Base-by-base conservation (phyloP, 352 stramenopile genomes). In the Lagenidium giganteum region DNA sequence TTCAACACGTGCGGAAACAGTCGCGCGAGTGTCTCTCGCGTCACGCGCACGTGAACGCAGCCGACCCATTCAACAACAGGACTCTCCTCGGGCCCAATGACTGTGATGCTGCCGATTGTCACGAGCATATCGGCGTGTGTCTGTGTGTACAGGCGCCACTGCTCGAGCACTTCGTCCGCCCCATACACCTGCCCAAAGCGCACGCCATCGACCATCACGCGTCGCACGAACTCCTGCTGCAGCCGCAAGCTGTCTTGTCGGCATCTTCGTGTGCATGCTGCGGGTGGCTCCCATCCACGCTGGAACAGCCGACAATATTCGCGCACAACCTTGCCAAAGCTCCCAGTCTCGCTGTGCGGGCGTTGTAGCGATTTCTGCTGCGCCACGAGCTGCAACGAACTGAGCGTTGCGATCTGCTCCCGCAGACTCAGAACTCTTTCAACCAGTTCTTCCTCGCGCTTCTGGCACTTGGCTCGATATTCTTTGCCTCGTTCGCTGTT, bases 1-100 rank as follows among this genome's bases (percentile, higher is more conserved):
- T 27, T 3, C 4, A 47, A 26, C 27, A 54, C 34, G 27, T 54
- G 47, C 6, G 58, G 54, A 43, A 64, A 69, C 36, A 69, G 24
- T 14, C 31, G 7, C 11, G 40, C 12, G 21, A 69, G 25, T 28
- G 60, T 57, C 0, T 52, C 18, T 5, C 20, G 18, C 1, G 45
- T 47, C 2, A 55, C 23, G 0, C 45, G 44, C 20, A 31, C 34
- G 29, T 46, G 47, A 9, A 28, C 35, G 25, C 42, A 35, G 17
- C 50, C 55, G n/a, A 36, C 18, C 4, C 51, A 46, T 2, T 36
- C 52, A 1, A 68, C 45, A 5, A 68, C 31, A 1, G 54, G 53
- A 6, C 44, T 32, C n/a, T 51, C 39, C 6, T 57, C 50, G 4
- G 45, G 31, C 7, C 47, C 27, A 5, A 34, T 26, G 17, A 61